A percentile compares a stretch with the other conserved stretches of the same genome.
Conservation (phyloP, 2,329 filamentous ascomycete genomes). For the Pseudopithomyces maydicus region DNA sequence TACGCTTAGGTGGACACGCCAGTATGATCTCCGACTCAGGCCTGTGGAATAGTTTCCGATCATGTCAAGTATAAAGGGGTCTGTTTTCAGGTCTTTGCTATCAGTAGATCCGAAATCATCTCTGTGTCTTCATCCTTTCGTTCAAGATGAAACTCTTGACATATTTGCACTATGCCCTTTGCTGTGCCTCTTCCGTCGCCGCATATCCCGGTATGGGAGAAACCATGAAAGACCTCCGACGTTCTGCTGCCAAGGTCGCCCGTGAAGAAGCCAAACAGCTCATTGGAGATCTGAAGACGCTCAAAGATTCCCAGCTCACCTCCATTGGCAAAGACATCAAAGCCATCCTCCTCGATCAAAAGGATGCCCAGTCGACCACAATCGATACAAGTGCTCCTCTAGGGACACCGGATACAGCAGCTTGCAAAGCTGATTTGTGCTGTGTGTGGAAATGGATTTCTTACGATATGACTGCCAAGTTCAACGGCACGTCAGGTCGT, state of each 20-base stretch:
- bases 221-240: slow-evolving; percentile 24
- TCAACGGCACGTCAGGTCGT: slow-evolving; percentile 40
- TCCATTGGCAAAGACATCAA: slow-evolving; percentile 41
- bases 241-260: slow-evolving; percentile 20
- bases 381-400: slow-evolving; percentile 26
- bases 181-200: slow-evolving; percentile 16
- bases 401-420: slow-evolving; percentile 36
- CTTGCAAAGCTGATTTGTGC: slow-evolving; percentile 41
- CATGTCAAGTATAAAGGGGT: background rate
- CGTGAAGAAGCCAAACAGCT: slow-evolving; percentile 37
- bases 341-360: slow-evolving; percentile 35
- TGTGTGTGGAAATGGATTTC: slow-evolving; percentile 44
- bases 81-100: background rate
- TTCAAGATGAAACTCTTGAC: slow-evolving; percentile 17
- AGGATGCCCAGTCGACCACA: slow-evolving; percentile 24
- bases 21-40: background rate
- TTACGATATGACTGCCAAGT: slow-evolving; percentile 40
- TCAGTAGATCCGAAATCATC: background rate
- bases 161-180: slow-evolving; percentile 24
- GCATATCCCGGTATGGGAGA: slow-evolving; percentile 40
- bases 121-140: background rate
- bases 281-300: slow-evolving; percentile 41
- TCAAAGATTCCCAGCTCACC: slow-evolving; percentile 36
- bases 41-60: background rate
- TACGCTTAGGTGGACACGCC: background rate